A percentile compares a stretch with the other conserved stretches of the same genome.
Conservation (phyloP, 352 stramenopile species). For the Pythium dissotocum region DNA sequence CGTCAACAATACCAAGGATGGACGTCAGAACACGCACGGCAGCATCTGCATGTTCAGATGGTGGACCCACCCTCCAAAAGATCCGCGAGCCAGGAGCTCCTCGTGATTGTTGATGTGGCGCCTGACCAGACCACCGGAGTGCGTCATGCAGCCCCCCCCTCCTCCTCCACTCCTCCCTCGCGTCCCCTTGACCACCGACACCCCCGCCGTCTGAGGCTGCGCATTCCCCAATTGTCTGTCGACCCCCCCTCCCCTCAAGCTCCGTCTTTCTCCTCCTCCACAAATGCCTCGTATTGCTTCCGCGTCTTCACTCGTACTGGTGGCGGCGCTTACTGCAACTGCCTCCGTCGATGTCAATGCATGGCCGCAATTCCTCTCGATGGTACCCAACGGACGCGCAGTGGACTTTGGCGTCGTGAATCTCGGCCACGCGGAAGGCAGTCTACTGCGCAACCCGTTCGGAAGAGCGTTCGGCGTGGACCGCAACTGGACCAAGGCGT, state of each 20-base stretch:
- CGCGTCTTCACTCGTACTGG: neutral
- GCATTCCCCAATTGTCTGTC: slow-evolving; percentile 3
- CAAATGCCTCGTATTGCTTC: neutral
- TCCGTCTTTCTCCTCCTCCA: neutral
- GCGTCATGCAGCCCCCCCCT: neutral
- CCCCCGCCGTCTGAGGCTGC: neutral
- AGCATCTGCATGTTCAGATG: slow-evolving; percentile 3
- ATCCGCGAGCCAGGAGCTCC: neutral
- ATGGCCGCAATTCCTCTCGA: neutral
- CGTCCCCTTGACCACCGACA: neutral
- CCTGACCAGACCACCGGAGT: neutral
- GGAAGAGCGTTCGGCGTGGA: slow-evolving; percentile 30
- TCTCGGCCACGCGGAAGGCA: slow-evolving; percentile 17
- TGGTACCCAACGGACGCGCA: neutral
- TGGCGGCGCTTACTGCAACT: neutral
- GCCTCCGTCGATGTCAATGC: neutral
- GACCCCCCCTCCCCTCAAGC: neutral
- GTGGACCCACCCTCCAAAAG: neutral
- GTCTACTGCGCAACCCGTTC: slow-evolving; percentile 30
- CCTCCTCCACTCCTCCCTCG: neutral
- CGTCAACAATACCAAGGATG: neutral
- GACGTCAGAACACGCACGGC: neutral
- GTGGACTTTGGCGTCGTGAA: slow-evolving; percentile 7
- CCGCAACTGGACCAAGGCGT: slow-evolving; percentile 33
- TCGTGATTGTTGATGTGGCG: neutral